phyloP scores from a whole-genome alignment of 768 basidiomycete genomes.

The Tulasnella calospora region DNA sequence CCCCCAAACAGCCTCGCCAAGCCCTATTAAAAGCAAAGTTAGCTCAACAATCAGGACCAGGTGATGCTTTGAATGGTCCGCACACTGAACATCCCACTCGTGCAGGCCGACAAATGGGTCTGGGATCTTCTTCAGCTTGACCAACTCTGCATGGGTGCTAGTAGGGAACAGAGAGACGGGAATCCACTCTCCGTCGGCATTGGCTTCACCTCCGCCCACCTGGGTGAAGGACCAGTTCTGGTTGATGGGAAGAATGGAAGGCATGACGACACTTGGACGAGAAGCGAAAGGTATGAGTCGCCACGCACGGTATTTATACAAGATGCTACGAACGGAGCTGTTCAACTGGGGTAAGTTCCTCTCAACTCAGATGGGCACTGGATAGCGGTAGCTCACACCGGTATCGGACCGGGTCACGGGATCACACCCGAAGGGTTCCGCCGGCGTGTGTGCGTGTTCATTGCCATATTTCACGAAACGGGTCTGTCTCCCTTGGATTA shows the following conservation, averaged over 20 bases:
- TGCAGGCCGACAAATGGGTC: slow-evolving; percentile 68
- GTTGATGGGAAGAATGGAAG: slow-evolving; percentile 35
- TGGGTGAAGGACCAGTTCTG: slow-evolving; percentile 65
- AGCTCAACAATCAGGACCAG: background rate
- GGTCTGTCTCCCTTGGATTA: too few species aligned
- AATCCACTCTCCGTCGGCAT: slow-evolving; percentile 63
- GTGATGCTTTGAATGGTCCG: slow-evolving; percentile 31
- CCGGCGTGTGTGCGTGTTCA: too few species aligned
- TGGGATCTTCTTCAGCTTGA: slow-evolving; percentile 66
- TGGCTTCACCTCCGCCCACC: slow-evolving; percentile 55
- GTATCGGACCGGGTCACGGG: slow-evolving; percentile 1
- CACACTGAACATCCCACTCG: slow-evolving; percentile 91
- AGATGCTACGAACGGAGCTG: background rate
- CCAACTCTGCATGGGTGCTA: slow-evolving; percentile 78
- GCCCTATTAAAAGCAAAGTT: slow-evolving; percentile 49
- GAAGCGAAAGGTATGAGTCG: background rate
- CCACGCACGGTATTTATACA: background rate
- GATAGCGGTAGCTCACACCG: background rate
- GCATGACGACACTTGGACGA: slow-evolving; percentile 5
- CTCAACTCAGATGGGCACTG: background rate
- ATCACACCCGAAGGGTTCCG: background rate
- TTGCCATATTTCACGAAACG: too few species aligned
- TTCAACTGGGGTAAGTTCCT: background rate
- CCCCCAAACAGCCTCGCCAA: slow-evolving; percentile 80
- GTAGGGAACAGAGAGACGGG: slow-evolving; percentile 66